Base-by-base conservation (phyloP, 371 early-diverging fungal species). In the Mortierella sp. region DNA sequence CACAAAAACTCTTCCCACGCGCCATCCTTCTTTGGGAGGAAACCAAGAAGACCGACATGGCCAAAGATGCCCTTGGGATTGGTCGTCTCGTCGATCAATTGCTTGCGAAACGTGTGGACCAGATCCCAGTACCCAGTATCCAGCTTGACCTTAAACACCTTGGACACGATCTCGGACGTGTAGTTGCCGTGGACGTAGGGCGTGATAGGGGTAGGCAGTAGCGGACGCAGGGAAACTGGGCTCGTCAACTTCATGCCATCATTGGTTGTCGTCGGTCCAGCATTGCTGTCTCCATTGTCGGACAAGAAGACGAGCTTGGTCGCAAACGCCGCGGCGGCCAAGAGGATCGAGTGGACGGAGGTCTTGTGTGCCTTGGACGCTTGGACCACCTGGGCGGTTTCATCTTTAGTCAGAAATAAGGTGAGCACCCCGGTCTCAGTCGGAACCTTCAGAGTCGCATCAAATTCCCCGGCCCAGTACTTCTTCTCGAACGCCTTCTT, bases 401-500 rank as follows among this genome's bases (percentile, higher is more conserved):
- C 82, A 0, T 74, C 68, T 47, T 63, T 48, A 14, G 64, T 77
- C 22, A 81, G 64, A 34, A 37, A 47, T 65, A 58, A 67, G 19
- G 67, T 44, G 2, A 48, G 64, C 0, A 64, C 74, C 22, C 65
- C 64, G 24, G 74, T 68, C 45, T 73, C 74, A 43, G 77, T 65
- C 1, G 74, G 73, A 3, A 34, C 65, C 7, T 68, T 66, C 1
- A 71, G 55, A 1, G 65, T 68, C 13, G 82, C 74, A 43, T 73
- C 74, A 40, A 74, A 31, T 29, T 77, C 82, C 22, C 82, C 81
- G 2, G 77, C 43, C 81, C 82, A 81, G 43, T 77, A 74, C 55
- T 77, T 81, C 24, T 63, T 47, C 45, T 77, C 77, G 16, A 81
- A 2, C 9, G 64, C 61, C 43, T 64, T 73, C 39, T 81, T 81